Evolutionary conservation across 2,329 filamentous ascomycete species (phyloP).

Genomic region (Cyanodermella asteris): DNA sequence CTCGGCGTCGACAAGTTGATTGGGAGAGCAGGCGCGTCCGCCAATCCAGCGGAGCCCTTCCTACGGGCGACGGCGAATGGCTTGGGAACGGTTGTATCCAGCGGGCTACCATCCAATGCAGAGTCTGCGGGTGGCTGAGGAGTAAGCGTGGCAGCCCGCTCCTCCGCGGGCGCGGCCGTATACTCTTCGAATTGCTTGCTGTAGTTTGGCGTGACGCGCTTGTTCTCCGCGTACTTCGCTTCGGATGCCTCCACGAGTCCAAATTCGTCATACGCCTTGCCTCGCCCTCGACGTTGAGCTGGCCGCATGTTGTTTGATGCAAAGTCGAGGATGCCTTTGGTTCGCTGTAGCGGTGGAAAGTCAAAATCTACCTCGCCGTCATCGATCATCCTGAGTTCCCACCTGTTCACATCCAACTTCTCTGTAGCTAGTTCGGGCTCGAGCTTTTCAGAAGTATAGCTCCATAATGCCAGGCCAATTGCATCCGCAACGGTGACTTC

Average conservation of each 20-base stretch:
- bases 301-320: slow-evolving; percentile 45
- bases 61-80: slow-evolving; percentile 20
- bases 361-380: slow-evolving; percentile 46
- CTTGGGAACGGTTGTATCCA: slow-evolving; percentile 3
- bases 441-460: slow-evolving; percentile 35
- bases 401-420: slow-evolving; percentile 37
- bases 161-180: slow-evolving; percentile 13
- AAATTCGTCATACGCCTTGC: slow-evolving; percentile 46
- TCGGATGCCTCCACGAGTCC: slow-evolving; percentile 38
- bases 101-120: slow-evolving; percentile 10
- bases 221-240: slow-evolving; percentile 34
- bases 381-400: slow-evolving; percentile 46
- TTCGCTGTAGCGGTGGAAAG: slow-evolving; percentile 36
- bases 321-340: slow-evolving; percentile 37
- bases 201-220: slow-evolving; percentile 32
- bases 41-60: slow-evolving; percentile 22
- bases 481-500: slow-evolving; percentile 38
- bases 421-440: slow-evolving; percentile 29
- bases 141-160: slow-evolving; percentile 10
- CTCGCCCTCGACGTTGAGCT: slow-evolving; percentile 32
- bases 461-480: slow-evolving; percentile 40
- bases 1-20: slow-evolving; percentile 28
- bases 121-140: slow-evolving; percentile 8
- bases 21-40: slow-evolving; percentile 23
- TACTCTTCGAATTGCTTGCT: too few species aligned